Evolutionary conservation across 179 eudicot species (phyloP), one percentile per base, ranked within the genome.

Genomic region (Spergularia azorica): DNA sequence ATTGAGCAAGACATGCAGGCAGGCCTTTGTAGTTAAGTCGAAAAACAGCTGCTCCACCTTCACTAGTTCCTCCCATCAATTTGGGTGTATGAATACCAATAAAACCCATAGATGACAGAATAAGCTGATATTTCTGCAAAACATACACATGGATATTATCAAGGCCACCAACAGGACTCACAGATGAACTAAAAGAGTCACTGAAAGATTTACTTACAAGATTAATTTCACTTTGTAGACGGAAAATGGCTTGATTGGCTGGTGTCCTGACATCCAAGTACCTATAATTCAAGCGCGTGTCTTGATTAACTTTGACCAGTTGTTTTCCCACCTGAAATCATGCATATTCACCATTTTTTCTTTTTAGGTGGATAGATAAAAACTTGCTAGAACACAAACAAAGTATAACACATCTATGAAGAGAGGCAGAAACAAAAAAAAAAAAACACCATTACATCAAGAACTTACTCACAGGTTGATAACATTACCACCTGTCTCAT

Each of bases 41-140:
- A 75, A 93, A 95, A 70, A 95, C 96, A 48, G 98, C 97, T 73
- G 98, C 88, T 65, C 98, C 98, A 51, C 98, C 98, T 83, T 95
- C 98, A 86, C 98, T 95, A 54, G 98, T 86, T 72, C 98, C 97
- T 66, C 85, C 92, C 32, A 91, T 95, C 77, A 93, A 67, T 79
- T 95, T 95, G 54, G 98, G 98, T 9, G 97, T 95, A 79, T 90
- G 90, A 68, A 95, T 90, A 63, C 89, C 89, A 43, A 82, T 78
- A 85, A 95, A 92, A 58, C 85, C 92, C 82, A 91, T 83, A 38
- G 87, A 75, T 54, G 81, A 72, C 82, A 92, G 79, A 72, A 91
- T 89, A 14, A 76, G 87, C 77, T 87, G 81, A 70, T 91, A 95
- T 73, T 81, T 79, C 98, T 95, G 88, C 72, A 90, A 11, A 84